Percentiles rank a stretch among this genome's conserved stretches.
Evolutionary conservation across 257 asterid genomes (phyloP).

Genomic region (Jacaranda mimosifolia): DNA sequence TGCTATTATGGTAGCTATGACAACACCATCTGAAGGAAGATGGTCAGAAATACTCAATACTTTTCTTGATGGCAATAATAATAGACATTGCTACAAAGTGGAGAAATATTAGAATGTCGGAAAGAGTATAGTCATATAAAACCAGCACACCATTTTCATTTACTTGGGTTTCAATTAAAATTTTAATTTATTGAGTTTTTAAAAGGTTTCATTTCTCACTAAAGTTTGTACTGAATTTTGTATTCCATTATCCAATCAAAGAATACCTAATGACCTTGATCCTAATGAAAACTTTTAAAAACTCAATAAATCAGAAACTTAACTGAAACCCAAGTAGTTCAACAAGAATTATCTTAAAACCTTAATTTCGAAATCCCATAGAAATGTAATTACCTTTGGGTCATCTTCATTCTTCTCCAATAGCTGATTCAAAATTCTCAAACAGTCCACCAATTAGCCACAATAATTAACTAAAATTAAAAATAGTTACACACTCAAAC

Average conservation of each 20-base stretch:
- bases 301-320: background rate
- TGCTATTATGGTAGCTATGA: conserved; percentile 55
- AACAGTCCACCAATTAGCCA: conserved; percentile 75
- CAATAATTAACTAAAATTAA: no score
- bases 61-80: conserved; percentile 52
- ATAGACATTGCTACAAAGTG: conserved; percentile 73
- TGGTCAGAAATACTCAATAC: conserved; percentile 45
- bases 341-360: background rate
- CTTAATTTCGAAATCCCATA: background rate
- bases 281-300: background rate
- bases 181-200: no score
- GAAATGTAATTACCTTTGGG: conserved; percentile 61
- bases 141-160: conserved; percentile 81
- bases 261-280: background rate
- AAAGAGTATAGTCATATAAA: conserved; percentile 74
- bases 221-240: no score
- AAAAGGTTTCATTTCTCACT: no score
- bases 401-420: conserved; percentile 64
- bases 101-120: conserved; percentile 66
- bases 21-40: conserved; percentile 66
- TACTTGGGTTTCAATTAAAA: no score
- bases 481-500: no score
- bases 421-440: conserved; percentile 66
- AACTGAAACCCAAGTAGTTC: background rate
- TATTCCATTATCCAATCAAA: background rate